phyloP scores from a whole-genome alignment of 768 basidiomycete species.

The Russula griseocarnosa region DNA sequence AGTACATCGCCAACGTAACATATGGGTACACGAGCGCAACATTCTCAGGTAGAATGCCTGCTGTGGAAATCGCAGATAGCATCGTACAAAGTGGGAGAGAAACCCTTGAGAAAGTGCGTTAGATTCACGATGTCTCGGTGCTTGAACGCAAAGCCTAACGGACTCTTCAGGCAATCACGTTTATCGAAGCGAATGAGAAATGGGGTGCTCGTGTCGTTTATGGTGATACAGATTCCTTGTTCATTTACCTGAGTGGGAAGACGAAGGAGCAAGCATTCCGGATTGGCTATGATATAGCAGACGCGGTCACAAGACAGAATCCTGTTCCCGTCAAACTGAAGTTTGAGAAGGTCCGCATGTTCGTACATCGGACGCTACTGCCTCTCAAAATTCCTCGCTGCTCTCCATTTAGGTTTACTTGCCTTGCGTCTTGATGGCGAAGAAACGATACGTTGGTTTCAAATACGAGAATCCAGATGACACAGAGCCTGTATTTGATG shows the following conservation, averaged over 20 bases:
- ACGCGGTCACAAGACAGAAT: slow-evolving; percentile 78
- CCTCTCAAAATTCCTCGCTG: background rate
- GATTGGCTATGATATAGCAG: slow-evolving; percentile 90
- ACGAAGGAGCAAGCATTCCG: slow-evolving; percentile 92
- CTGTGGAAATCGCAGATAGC: slow-evolving; percentile 95
- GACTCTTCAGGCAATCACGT: slow-evolving; percentile 63
- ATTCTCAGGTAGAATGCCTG: slow-evolving; percentile 96
- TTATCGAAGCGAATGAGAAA: slow-evolving; percentile 69
- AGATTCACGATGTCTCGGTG: background rate
- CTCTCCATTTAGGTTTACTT: slow-evolving; percentile 74
- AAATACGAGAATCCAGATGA: slow-evolving; percentile 88
- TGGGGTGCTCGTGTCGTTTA: slow-evolving; percentile 94
- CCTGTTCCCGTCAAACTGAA: slow-evolving; percentile 92
- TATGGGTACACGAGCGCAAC: slow-evolving; percentile 96
- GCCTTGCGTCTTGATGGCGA: slow-evolving; percentile 92
- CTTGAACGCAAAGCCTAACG: background rate
- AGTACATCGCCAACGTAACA: slow-evolving; percentile 91
- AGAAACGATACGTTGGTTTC: slow-evolving; percentile 98
- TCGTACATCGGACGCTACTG: slow-evolving; percentile 6
- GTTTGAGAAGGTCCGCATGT: slow-evolving; percentile 79
- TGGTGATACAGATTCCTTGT: slow-evolving; percentile 96
- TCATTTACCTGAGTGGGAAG: slow-evolving; percentile 85
- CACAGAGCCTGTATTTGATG: slow-evolving; percentile 76
- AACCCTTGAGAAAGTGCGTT: slow-evolving; percentile 81
- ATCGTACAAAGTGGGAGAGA: slow-evolving; percentile 97